phyloP scores from a whole-genome alignment of 495 filamentous ascomycete genomes.

The Daldinia caldariorum region DNA sequence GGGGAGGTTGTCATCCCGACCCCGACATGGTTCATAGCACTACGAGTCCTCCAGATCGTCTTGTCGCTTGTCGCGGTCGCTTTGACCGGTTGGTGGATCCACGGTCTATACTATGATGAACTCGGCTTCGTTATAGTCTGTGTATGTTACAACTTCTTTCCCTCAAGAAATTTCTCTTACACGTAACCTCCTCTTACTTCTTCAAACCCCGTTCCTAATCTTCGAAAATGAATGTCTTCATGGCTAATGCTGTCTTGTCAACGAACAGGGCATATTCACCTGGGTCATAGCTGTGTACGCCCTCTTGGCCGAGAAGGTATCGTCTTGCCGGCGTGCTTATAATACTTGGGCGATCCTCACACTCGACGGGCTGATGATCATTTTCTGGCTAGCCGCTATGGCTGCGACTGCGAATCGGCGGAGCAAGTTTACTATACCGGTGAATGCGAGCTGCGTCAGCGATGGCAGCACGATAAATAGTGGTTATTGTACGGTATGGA shows the following conservation, averaged over 20 bases:
- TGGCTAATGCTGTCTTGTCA: slow-evolving; percentile 20
- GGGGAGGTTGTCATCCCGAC: slow-evolving; percentile 47
- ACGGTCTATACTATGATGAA: slow-evolving; percentile 50
- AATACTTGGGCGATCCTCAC: slow-evolving; percentile 60
- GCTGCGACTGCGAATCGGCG: slow-evolving; percentile 55
- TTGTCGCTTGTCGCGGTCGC: slow-evolving; percentile 51
- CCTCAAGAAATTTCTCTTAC: neutral
- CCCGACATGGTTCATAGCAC: slow-evolving; percentile 52
- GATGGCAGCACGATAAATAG: slow-evolving; percentile 53
- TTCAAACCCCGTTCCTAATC: neutral
- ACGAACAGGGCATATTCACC: slow-evolving; percentile 55
- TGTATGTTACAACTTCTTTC: slow-evolving; percentile 46
- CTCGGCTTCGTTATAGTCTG: slow-evolving; percentile 54
- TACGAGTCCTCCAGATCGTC: slow-evolving; percentile 54
- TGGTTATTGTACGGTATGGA: slow-evolving; percentile 49
- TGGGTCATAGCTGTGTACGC: slow-evolving; percentile 55
- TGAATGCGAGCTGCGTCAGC: slow-evolving; percentile 49
- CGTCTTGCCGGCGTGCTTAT: slow-evolving; percentile 49
- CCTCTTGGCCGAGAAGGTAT: slow-evolving; percentile 54
- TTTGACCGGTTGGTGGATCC: slow-evolving; percentile 55
- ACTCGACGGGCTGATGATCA: slow-evolving; percentile 56
- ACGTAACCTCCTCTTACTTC: neutral
- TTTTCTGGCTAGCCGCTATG: slow-evolving; percentile 61
- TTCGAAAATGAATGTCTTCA: neutral
- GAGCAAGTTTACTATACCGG: slow-evolving; percentile 48